Base-by-base conservation (phyloP, 371 early-diverging fungal genomes). In the Mucor piriformis region DNA sequence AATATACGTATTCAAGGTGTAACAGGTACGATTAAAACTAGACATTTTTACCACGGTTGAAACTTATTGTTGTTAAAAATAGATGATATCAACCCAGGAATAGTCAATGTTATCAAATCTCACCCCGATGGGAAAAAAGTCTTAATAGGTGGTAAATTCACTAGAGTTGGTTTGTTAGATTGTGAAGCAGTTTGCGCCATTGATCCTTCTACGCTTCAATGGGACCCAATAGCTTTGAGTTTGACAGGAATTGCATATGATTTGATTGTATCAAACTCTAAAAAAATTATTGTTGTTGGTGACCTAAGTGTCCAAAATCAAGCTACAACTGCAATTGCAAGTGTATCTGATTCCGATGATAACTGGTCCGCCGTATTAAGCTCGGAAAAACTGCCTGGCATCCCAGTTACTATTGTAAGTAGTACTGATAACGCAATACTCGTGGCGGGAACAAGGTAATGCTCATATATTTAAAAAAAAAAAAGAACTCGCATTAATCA, bases 101-200 rank as follows among this genome's bases (percentile, higher is more conserved):
- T 16, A 0, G 76, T 87, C 12, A 72, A 79, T 27, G 53, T 66
- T 15, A 80, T 85, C 16, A 70, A 71, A 20, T 55, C 57, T n/a
- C 73, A 64, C 8, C 70, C 70, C 3, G 62, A 72, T 24, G 67
- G 70, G 15, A 58, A 53, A 7, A 42, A 46, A 10, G 51, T 85
- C 5, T 48, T 83, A 21, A 64, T 87, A 11, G 85, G 74, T 23
- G 87, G 87, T 4, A 70, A 71, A 32, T 87, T 87, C 50, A 63
- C 69, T 1, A 75, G 69, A 0, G 73, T 77, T 12, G 85, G 83
- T 0, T 67, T 59, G 1, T 59, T 83, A 16, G 53, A 48, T 2
- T 87, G 87, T 20, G 49, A 69, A 18, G 48, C 61, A 13, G 55
- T 87, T 3, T 87, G 87, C 46, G 42, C 59, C 2, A 59, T 79